Evolutionary conservation across 352 stramenopile species (phyloP).

Genomic region (Phytophthora colocasiae): DNA sequence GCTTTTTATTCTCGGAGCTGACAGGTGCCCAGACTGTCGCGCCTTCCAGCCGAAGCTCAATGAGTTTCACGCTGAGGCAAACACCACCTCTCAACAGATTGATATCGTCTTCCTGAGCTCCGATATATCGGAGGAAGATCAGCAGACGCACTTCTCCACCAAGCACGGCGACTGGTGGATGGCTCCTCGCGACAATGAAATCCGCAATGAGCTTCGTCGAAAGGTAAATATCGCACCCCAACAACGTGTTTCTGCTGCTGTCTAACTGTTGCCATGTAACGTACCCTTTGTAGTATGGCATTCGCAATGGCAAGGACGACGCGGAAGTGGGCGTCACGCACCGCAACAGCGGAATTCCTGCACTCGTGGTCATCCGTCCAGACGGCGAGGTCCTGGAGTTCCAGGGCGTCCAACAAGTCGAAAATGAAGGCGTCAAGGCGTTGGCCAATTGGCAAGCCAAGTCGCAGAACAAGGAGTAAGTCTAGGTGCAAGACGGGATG

Average conservation of each 20-base stretch:
- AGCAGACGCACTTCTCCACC: slow-evolving; percentile 62
- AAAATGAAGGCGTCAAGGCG: slow-evolving; percentile 50
- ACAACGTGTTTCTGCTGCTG: slow-evolving; percentile 18
- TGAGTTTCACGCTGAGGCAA: slow-evolving; percentile 66
- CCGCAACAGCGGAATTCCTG: slow-evolving; percentile 72
- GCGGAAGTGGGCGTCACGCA: slow-evolving; percentile 59
- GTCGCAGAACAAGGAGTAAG: slow-evolving; percentile 5
- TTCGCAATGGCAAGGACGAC: slow-evolving; percentile 77
- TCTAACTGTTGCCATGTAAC: slow-evolving; percentile 4
- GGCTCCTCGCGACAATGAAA: slow-evolving; percentile 57
- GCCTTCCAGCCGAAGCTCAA: slow-evolving; percentile 77
- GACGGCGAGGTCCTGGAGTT: slow-evolving; percentile 67
- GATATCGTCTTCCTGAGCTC: slow-evolving; percentile 82
- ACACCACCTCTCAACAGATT: slow-evolving; percentile 47
- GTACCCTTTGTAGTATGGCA: slow-evolving; percentile 47
- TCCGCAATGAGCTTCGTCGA: slow-evolving; percentile 73
- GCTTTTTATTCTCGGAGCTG: not conserved
- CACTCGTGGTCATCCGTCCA: slow-evolving; percentile 61
- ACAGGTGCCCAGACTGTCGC: slow-evolving; percentile 76
- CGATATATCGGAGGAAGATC: slow-evolving; percentile 59
- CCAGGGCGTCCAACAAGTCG: slow-evolving; percentile 59
- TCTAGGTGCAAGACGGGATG: too few relatives aligned
- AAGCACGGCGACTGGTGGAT: slow-evolving; percentile 79
- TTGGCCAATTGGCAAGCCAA: slow-evolving; percentile 45
- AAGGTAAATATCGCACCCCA: slow-evolving; percentile 47